A percentile compares a stretch with the other conserved stretches of the same genome.
phyloP scores from a whole-genome alignment of 345 rosid genomes.

The Mangifera indica region DNA sequence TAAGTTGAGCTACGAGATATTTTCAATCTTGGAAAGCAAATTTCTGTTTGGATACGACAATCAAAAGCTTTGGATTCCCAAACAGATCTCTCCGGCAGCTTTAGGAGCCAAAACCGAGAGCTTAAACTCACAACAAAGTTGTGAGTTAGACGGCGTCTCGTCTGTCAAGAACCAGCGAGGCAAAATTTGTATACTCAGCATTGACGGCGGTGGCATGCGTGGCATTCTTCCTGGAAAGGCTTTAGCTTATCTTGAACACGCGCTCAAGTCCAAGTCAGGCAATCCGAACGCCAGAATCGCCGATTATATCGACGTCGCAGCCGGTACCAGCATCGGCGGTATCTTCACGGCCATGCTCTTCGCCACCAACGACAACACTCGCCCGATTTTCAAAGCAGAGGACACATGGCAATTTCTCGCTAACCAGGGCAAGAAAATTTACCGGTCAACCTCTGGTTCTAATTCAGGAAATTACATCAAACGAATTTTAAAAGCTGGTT shows the following conservation, averaged over 20 bases:
- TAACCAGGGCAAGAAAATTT: slow-evolving; percentile 61
- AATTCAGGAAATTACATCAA: slow-evolving; percentile 39
- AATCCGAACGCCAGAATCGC: slow-evolving; percentile 87
- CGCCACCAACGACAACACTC: slow-evolving; percentile 62
- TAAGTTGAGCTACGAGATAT: slow-evolving; percentile 94
- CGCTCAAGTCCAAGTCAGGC: slow-evolving; percentile 76
- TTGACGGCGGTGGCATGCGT: slow-evolving; percentile 89
- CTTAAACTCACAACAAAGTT: background rate
- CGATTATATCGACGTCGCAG: slow-evolving; percentile 88
- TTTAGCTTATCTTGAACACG: slow-evolving; percentile 73
- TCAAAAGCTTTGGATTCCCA: slow-evolving; percentile 76
- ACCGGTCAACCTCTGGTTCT: slow-evolving; percentile 33
- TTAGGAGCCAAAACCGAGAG: slow-evolving; percentile 37
- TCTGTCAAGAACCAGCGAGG: slow-evolving; percentile 89
- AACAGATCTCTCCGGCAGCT: slow-evolving; percentile 34
- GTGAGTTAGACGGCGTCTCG: slow-evolving; percentile 17
- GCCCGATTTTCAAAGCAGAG: slow-evolving; percentile 75
- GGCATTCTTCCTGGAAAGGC: slow-evolving; percentile 92
- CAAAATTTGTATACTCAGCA: slow-evolving; percentile 76
- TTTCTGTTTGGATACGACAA: slow-evolving; percentile 87
- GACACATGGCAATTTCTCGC: slow-evolving; percentile 91
- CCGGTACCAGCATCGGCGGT: slow-evolving; percentile 91
- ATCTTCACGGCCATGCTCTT: slow-evolving; percentile 91
- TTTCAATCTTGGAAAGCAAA: slow-evolving; percentile 90
- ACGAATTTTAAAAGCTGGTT: slow-evolving; percentile 48